These are phyloP conservation scores for Austroboletus novae-zelandiae DNA, from an alignment of 1,284 basidiomycete species.

Conservation along the genomic window DNA sequence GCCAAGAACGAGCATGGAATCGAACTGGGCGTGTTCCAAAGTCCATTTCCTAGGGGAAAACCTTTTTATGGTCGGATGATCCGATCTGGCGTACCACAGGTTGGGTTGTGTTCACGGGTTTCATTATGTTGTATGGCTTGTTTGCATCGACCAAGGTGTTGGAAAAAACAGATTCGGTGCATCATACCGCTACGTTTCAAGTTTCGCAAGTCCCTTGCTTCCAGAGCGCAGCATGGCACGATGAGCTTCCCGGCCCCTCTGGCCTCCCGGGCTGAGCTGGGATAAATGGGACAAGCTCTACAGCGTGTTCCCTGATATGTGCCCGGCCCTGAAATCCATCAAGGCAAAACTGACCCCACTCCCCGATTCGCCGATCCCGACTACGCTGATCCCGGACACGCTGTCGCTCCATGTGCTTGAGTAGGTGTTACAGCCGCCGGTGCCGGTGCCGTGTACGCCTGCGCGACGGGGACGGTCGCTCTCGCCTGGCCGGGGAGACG, in stretches of 20 bases:
- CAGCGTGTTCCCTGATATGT: constrained; percentile 27
- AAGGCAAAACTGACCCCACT: constrained; percentile 30
- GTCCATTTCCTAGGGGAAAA: too few relatives aligned
- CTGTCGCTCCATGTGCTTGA: constrained; percentile 26
- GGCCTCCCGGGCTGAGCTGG: constrained; percentile 32
- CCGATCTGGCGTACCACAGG: too few relatives aligned
- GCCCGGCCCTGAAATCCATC: constrained; percentile 26
- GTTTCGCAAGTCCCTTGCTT: too few relatives aligned
- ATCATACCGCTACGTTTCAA: too few relatives aligned
- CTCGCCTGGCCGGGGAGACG: constrained; percentile 17
- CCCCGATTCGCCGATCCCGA: constrained; percentile 28
- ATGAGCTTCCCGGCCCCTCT: constrained; percentile 32
- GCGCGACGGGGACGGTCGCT: constrained; percentile 11
- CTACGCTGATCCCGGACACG: constrained; percentile 26
- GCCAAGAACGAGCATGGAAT: too few relatives aligned
- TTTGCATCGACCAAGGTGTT: too few relatives aligned
- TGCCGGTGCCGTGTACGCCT: constrained; percentile 27
- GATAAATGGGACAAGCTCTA: constrained; percentile 34
- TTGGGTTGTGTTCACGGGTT: too few relatives aligned
- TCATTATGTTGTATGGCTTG: too few relatives aligned
- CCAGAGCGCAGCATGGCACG: too few relatives aligned
- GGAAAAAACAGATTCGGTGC: too few relatives aligned
- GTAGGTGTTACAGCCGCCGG: constrained; percentile 22
- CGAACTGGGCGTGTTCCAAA: too few relatives aligned
- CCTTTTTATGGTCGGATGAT: too few relatives aligned